Evolutionary conservation across 257 asterid genomes (phyloP), one percentile per base, ranked within the genome.

Genomic region (Datura wrightii): DNA sequence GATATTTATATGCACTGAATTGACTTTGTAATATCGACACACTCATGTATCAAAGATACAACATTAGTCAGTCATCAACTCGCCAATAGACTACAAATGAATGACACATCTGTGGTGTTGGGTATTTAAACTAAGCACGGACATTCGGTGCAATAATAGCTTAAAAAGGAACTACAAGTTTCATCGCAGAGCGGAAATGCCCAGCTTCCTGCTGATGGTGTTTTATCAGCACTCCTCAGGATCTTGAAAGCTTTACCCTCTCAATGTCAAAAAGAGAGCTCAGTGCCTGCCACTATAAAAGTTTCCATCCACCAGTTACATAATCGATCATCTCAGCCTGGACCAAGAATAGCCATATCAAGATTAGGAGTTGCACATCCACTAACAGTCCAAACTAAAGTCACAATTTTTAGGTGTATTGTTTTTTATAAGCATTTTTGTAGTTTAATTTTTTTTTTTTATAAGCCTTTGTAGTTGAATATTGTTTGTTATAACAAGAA

Each of bases 281-380:
- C 46, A 42, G 41, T 10, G 59, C 19, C 42, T 46, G 59, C 80
- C 41, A 10, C 59, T 19, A 72, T 72, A 72, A 46, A 46, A 72
- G 59, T 42, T 10, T 72, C 59, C 37, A 46, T 72, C 11, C n/a
- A 3, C 80, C 80, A 71, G 56, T 71, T 9, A 71, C 79, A 10
- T 44, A 34, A n/a, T 44, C 80, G n/a, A 74, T 24, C 58, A 11
- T 46, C 59, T 72, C 59, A 46, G 80, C 4, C 31, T 72, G 55
- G 59, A 72, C 58, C 80, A 44, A 72, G 80, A 19, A 70, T 42
- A 74, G 59, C 78, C 78, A 69, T 39, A n/a, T 62, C 69, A 62
- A 24, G 36, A 62, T 62, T 4, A 62, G 59, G 59, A 54, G 10
- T 62, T 62, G 41, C 69, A 24, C 8, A 5, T 24, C 37, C 69